phyloP scores from a whole-genome alignment of 2,329 filamentous ascomycete species.

The Neofusicoccum cordaticola region DNA sequence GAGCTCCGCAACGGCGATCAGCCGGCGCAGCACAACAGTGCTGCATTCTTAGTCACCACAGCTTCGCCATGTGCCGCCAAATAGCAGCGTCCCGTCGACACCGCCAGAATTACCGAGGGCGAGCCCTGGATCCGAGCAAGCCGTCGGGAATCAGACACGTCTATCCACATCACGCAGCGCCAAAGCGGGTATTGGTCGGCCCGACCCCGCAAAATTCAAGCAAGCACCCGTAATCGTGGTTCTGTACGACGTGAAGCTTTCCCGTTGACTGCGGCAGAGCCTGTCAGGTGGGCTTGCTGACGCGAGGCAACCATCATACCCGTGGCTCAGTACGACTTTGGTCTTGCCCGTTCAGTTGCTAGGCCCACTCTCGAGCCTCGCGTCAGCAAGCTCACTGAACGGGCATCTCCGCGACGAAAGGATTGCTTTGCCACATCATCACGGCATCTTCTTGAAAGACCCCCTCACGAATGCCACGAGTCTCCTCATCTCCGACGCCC shows the following conservation, averaged over 20 bases:
- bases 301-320: not conserved
- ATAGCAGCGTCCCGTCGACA: not conserved
- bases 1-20: not conserved
- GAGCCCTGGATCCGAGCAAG: not conserved
- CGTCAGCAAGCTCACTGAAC: not conserved
- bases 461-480: not conserved
- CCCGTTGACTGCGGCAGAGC: not conserved
- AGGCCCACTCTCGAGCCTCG: no score
- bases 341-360: no score
- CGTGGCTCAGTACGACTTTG: no score
- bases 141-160: not conserved
- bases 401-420: not conserved
- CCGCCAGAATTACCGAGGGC: not conserved
- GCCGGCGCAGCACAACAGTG: not conserved
- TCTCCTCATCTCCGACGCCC: not conserved
- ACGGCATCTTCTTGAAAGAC: not conserved
- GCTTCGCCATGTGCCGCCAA: not conserved
- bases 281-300: not conserved
- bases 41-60: not conserved
- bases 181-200: slow-evolving; percentile 4
- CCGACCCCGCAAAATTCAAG: slow-evolving; percentile 8
- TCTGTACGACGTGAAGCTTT: not conserved
- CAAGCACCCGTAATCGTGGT: not conserved
- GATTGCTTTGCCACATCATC: not conserved
- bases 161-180: not conserved